Evolutionary conservation across 176 grass and related monocot genomes (phyloP).

Genomic region (Thalia dealbata): DNA sequence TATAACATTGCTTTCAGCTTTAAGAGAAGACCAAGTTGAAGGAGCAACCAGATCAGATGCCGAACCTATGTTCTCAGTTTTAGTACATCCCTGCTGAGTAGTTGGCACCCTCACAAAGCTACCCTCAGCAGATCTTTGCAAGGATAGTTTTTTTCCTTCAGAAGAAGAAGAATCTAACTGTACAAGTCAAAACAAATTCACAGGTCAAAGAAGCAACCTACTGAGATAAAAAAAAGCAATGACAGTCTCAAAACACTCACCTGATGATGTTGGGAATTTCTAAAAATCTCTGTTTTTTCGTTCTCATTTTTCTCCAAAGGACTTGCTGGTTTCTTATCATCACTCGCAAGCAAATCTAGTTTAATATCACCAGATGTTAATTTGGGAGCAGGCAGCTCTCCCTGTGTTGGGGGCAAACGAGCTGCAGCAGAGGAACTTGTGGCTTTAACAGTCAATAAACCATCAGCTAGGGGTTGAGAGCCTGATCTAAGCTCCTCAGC

Average conservation of each 20-base stretch:
- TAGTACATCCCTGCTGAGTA: slow-evolving; percentile 17
- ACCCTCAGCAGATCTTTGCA: slow-evolving; percentile 26
- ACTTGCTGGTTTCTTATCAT: slow-evolving; percentile 41
- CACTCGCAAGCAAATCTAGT: slow-evolving; percentile 2
- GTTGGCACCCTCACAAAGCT: not conserved
- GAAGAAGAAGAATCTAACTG: slow-evolving; percentile 38
- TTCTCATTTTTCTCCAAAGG: slow-evolving; percentile 51
- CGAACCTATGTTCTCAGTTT: not conserved
- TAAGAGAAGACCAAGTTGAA: not conserved
- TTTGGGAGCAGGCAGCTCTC: not conserved
- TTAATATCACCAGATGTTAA: not conserved
- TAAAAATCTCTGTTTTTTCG: slow-evolving; percentile 29
- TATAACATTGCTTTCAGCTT: not conserved
- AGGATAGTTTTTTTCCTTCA: slow-evolving; percentile 29
- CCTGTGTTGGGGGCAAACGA: not conserved
- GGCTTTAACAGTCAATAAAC: not conserved
- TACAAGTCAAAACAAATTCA: slow-evolving; percentile 19
- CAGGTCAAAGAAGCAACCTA: slow-evolving; percentile 3
- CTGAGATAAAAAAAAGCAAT: slow-evolving; percentile 11
- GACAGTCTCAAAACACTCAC: slow-evolving; percentile 16
- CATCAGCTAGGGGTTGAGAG: not conserved
- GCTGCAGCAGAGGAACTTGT: not conserved
- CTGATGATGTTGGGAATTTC: slow-evolving; percentile 39
- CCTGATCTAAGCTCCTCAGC: not conserved
- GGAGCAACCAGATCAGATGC: not conserved